Evolutionary conservation across 352 stramenopile genomes (phyloP), one percentile per base, ranked within the genome.

Genomic region (Lagenidium giganteum): DNA sequence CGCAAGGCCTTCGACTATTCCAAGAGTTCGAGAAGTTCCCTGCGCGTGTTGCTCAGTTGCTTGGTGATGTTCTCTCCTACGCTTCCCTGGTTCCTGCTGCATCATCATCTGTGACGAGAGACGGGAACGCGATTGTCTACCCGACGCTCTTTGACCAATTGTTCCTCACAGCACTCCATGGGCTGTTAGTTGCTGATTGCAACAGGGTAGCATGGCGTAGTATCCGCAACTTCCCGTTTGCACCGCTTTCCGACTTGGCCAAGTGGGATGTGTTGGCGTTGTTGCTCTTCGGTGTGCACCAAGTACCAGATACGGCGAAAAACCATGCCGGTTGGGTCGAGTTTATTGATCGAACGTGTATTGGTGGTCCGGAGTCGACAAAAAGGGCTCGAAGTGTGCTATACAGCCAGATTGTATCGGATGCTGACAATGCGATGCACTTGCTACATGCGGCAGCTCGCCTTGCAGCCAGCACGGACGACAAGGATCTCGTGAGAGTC

Each of bases 21-120:
- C 76, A 89, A 29, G 80, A 92, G 45, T 92, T 92, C 29, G 80
- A 92, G 38, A 85, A 88, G 41, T 64, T 92, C 16, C 77, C 80
- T 12, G 61, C 70, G 7, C 65, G 77, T 25, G 77, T 92, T 26
- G 70, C 80, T 8, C 64, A 89, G 51, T 45, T 92, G 23, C 54
- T 92, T 23, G 70, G 67, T 2, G 72, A 89, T 29, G 24, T 92
- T 21, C 49, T 92, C 8, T 38, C 63, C 43, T 67, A 83, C 27
- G 76, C 80, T 9, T 78, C 74, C 3, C 61, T 75, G 37, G 61
- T 67, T 21, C 78, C 72, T 8, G 64, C 61, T n/a, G 51, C 46
- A 6, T 55, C 61, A 7, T 45, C 57, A 8, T 49, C 39, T 5
- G 41, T 44, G 16, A 45, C 40, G 6, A 57, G 53, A 18, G 67